These are phyloP conservation scores for Pythium plurisporium DNA, from an alignment of 352 stramenopile species.

Conservation along the genomic window DNA sequence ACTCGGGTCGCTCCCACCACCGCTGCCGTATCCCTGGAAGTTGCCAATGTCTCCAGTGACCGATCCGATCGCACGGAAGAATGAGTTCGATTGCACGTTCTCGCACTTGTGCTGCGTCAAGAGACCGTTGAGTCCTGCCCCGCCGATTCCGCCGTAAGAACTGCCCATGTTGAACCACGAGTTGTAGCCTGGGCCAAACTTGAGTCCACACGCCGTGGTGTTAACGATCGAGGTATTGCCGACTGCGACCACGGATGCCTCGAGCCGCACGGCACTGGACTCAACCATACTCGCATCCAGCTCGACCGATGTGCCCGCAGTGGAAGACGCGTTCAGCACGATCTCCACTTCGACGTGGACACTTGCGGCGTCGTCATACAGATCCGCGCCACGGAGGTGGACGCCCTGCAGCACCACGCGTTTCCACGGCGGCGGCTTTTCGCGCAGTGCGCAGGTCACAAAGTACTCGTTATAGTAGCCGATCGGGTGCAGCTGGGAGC, in stretches of 20 bases:
- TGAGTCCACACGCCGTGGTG: constrained; percentile 54
- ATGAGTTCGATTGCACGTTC: constrained; percentile 45
- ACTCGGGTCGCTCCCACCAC: constrained; percentile 51
- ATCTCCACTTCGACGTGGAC: constrained; percentile 17
- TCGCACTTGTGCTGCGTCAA: constrained; percentile 38
- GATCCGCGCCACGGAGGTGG: constrained; percentile 33
- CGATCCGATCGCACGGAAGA: constrained; percentile 64
- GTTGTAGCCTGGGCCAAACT: constrained; percentile 81
- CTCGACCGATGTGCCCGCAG: constrained; percentile 23
- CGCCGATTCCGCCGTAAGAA: constrained; percentile 72
- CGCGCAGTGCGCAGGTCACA: constrained; percentile 47
- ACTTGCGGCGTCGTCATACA: constrained; percentile 6
- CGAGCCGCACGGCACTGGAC: constrained; percentile 61
- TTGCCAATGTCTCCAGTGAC: constrained; percentile 41
- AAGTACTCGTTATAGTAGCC: constrained; percentile 85
- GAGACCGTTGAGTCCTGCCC: constrained; percentile 45
- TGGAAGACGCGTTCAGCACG: constrained; percentile 12
- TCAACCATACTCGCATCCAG: constrained; percentile 48
- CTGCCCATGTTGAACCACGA: constrained; percentile 59
- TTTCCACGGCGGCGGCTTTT: constrained; percentile 27
- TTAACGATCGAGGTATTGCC: constrained; percentile 48
- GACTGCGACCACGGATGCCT: constrained; percentile 35
- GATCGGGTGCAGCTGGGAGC: constrained; percentile 55
- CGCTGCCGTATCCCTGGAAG: constrained; percentile 82
- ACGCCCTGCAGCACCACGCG: constrained; percentile 34